Base-by-base conservation (phyloP, 2,329 filamentous ascomycete species). In the Cercospora janseana region DNA sequence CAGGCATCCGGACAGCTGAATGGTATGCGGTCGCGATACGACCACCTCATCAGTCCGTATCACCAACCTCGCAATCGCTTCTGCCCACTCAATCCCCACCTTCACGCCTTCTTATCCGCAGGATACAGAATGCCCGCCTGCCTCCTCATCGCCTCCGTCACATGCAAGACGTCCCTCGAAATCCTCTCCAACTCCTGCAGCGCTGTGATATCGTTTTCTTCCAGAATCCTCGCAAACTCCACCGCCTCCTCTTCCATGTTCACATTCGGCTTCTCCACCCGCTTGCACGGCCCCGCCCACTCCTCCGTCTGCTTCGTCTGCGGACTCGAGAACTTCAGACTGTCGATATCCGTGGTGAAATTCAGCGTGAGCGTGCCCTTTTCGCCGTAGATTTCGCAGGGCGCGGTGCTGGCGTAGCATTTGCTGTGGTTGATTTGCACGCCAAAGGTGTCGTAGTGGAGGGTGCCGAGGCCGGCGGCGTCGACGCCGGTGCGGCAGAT, bases 241-340 rank as follows among this genome's bases (percentile, higher is more conserved):
- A 59, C 62, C 26, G 74, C 74, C 63, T 77, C 75, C 55, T 75
- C 74, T 54, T 70, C 66, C 63, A 77, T 61, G 54, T 75, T 76
- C 28, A 75, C 58, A 46, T 71, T 65, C 52, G 68, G 69, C 62
- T 70, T 68, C 45, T 63, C 58, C 16, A 60, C 60, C n/a, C 45
- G 60, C 51, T 60, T 54, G 20, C 52, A 57, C 18, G 64, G 55
- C 3, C 66, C 66, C 2, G 66, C 70, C 31, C 75, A 56, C 54
- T 73, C 69, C 53, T 69, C 63, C 27, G 57, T 70, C 51, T 61
- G 62, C 63, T 76, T 76, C 7, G 59, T 72, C 63, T 66, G 69
- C n/a, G 71, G 67, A 56, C 74, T 68, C 64, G 65, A 68, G 24
- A 71, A 66, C 41, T 62, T 66, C 27, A 77, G 61, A 18, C 60